Base-by-base conservation (phyloP, 2,329 filamentous ascomycete species). In the Trichoderma endophyticum region DNA sequence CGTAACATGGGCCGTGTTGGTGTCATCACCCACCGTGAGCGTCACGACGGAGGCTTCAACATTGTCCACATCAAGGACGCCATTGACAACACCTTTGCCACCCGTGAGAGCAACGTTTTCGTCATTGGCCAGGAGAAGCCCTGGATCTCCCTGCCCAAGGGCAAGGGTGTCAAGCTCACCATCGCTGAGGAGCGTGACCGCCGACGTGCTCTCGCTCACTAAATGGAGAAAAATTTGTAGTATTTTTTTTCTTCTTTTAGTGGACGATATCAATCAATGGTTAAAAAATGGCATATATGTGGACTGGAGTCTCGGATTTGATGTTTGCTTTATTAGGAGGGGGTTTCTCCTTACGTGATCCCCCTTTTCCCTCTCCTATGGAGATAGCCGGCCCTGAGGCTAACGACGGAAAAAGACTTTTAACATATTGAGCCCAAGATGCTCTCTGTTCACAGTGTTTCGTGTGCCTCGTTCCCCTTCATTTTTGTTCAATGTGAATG, bases 1-100 rank as follows among this genome's bases (percentile, higher is more conserved):
- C 96, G 95, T 84, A 99, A 99, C 94, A 99, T 98, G 95, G 96
- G 96, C 85, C 96, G 96, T 95, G 95, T 99, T 83, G 96, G 96
- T 93, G 95, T 98, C 85, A 97, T 99, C 89, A 98, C 96, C 82
- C 95, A 99, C 91, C 95, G 96, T 90, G 96, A 99, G 91, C 94
- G 96, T 82, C 96, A 99, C 91, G 96, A 99, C 81, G 96, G 96
- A 90, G 96, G 96, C 86, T 99, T 99, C 93, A 97, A 97, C 91
- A 97, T 99, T 83, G 95, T 99, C 85, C 95, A 98, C 90, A 92
- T 99, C 87, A 99, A 99, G 93, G 96, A 99, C 83, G 95, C 95
- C 82, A 95, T 99, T 87, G 96, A 98, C 92, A 99, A 99, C 93
- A 93, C 93, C 84, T 99, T 99, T 87, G 95, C 96, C 82, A 99